Conservation (phyloP, 108 stramenopile species). For the Conticribra weissflogii region DNA sequence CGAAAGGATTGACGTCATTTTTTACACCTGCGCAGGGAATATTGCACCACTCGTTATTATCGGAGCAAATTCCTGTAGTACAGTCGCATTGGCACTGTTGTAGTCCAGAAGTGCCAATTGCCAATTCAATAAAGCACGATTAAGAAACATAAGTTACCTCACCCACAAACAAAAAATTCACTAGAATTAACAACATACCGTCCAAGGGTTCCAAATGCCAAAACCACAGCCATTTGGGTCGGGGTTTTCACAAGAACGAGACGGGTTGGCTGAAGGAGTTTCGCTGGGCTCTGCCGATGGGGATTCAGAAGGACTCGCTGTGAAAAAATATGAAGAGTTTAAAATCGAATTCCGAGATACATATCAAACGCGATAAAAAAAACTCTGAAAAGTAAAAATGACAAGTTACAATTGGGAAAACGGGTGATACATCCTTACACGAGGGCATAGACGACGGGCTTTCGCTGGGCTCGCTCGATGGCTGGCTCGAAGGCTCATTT, state of each 20-base stretch:
- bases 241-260: slow-evolving; percentile 5
- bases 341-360: too few relatives aligned
- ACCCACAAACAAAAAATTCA: not conserved
- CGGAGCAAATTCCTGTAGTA: slow-evolving; percentile 11
- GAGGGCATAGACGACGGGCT: too few relatives aligned
- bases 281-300: slow-evolving; percentile 7
- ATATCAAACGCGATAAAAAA: too few relatives aligned
- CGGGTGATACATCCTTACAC: too few relatives aligned
- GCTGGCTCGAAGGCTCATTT: too few relatives aligned
- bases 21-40: slow-evolving; percentile 6
- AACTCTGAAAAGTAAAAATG: too few relatives aligned
- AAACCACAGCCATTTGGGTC: slow-evolving; percentile 10
- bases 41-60: slow-evolving; percentile 13
- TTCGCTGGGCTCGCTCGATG: too few relatives aligned
- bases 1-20: slow-evolving; percentile 14
- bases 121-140: not conserved
- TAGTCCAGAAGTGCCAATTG: not conserved
- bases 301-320: not conserved
- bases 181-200: slow-evolving; percentile 19
- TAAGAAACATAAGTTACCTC: too few relatives aligned
- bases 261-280: slow-evolving; percentile 7
- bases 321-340: too few relatives aligned
- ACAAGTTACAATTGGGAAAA: too few relatives aligned
- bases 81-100: slow-evolving; percentile 23
- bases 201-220: slow-evolving; percentile 26